These are phyloP conservation scores for Dothideomycetes sp. DNA, from an alignment of 2,329 filamentous ascomycete genomes.

Conservation along the genomic window DNA sequence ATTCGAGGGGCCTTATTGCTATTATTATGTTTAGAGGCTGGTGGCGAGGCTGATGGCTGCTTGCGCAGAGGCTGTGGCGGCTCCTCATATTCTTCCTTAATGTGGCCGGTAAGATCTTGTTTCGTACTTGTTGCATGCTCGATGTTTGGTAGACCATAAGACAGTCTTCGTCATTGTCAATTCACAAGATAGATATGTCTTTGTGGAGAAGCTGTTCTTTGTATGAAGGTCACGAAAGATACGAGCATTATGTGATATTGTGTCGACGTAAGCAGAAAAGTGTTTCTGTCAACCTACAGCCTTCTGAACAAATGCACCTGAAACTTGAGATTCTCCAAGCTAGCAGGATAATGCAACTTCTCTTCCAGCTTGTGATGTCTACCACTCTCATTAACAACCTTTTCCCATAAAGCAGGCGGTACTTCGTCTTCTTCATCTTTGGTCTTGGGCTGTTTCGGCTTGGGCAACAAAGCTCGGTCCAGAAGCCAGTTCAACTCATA, in stretches of 20 bases:
- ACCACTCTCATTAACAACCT: neutral
- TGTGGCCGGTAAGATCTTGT: too few relatives aligned
- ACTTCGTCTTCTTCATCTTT: neutral
- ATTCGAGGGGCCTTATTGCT: conserved; percentile 20
- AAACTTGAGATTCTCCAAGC: conserved; percentile 4
- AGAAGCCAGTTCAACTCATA: neutral
- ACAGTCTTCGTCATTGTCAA: too few relatives aligned
- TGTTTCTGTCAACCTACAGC: neutral
- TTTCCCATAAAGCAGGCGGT: conserved; percentile 1
- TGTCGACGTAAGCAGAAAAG: too few relatives aligned
- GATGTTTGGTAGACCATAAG: too few relatives aligned
- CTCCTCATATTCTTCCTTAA: too few relatives aligned
- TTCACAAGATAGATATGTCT: too few relatives aligned
- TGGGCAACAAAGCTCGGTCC: neutral
- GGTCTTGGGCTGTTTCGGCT: neutral
- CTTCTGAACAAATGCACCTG: conserved; percentile 1
- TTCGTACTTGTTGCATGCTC: too few relatives aligned
- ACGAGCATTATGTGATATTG: too few relatives aligned
- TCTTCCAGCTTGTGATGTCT: conserved; percentile 2
- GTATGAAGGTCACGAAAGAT: too few relatives aligned
- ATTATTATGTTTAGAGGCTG: conserved; percentile 18
- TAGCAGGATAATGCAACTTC: conserved; percentile 1
- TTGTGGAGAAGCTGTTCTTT: too few relatives aligned
- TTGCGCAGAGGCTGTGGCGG: too few relatives aligned
- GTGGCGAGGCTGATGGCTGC: too few relatives aligned